These are phyloP conservation scores for Stemphylium beticola DNA, from an alignment of 2,329 filamentous ascomycete genomes.

Conservation along the genomic window DNA sequence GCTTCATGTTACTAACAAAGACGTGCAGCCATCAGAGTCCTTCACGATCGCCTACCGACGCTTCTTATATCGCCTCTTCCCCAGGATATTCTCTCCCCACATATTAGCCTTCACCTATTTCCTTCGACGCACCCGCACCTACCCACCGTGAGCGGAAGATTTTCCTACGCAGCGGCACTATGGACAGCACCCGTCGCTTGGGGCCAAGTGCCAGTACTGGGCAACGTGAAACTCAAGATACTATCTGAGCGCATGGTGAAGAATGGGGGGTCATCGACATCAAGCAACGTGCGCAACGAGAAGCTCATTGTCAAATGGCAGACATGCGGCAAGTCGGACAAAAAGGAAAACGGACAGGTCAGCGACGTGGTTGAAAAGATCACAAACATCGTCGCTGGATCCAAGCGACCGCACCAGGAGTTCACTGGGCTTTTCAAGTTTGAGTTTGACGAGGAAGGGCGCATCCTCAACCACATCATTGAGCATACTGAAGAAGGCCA, in stretches of 20 bases:
- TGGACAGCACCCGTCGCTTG: slow-evolving; percentile 97
- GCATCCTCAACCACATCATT: slow-evolving; percentile 87
- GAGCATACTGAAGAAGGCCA: slow-evolving; percentile 87
- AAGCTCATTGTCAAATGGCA: slow-evolving; percentile 92
- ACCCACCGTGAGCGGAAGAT: slow-evolving; percentile 86
- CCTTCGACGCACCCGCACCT: slow-evolving; percentile 84
- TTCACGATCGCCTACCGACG: slow-evolving; percentile 68
- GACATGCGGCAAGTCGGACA: slow-evolving; percentile 64
- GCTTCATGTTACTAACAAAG: slow-evolving; percentile 7
- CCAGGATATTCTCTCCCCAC: slow-evolving; percentile 66
- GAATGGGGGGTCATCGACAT: slow-evolving; percentile 55
- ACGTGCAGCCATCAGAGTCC: slow-evolving; percentile 61
- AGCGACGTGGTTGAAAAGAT: slow-evolving; percentile 62
- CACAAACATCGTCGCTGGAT: slow-evolving; percentile 61
- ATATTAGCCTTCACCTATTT: slow-evolving; percentile 68
- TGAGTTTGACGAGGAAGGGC: slow-evolving; percentile 87
- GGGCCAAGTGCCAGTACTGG: slow-evolving; percentile 89
- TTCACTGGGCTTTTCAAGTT: slow-evolving; percentile 95
- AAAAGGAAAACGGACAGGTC: slow-evolving; percentile 51
- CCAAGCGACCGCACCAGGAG: slow-evolving; percentile 61
- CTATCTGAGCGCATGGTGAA: slow-evolving; percentile 84
- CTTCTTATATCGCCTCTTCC: slow-evolving; percentile 67
- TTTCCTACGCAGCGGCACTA: slow-evolving; percentile 89
- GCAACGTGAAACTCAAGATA: slow-evolving; percentile 87
- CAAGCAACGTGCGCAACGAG: slow-evolving; percentile 62